These are phyloP conservation scores for Rheum nobile DNA, from an alignment of 148 eudicot species.

Conservation along the genomic window DNA sequence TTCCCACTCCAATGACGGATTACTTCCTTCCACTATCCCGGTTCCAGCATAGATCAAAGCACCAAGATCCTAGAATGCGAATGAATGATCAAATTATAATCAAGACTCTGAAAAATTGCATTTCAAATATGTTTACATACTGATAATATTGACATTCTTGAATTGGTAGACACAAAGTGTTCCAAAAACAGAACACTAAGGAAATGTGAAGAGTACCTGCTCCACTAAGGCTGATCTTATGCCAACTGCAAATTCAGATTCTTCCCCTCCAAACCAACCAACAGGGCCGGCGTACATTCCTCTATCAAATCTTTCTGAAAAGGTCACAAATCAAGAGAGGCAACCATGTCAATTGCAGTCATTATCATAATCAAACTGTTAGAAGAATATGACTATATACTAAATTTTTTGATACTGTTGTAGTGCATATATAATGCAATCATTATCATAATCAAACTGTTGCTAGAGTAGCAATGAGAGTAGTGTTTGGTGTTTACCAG, in stretches of 20 bases:
- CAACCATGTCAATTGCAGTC: not conserved
- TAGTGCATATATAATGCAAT: not conserved
- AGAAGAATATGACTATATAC: not conserved
- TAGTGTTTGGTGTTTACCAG: slow-evolving; percentile 35
- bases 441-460: not conserved
- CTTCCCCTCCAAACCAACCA: slow-evolving; percentile 98
- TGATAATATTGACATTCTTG: not conserved
- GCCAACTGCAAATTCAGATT: slow-evolving; percentile 94
- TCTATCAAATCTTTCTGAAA: slow-evolving; percentile 78
- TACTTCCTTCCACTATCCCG: slow-evolving; percentile 91
- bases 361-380: not conserved
- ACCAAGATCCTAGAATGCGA: slow-evolving; percentile 42
- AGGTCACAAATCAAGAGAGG: not conserved
- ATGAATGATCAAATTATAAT: not conserved
- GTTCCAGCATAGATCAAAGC: slow-evolving; percentile 93
- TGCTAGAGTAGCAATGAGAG: not conserved
- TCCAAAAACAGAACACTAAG: not conserved
- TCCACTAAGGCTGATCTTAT: slow-evolving; percentile 89
- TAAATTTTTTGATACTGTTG: no score
- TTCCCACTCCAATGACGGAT: slow-evolving; percentile 80
- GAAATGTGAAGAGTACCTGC: slow-evolving; percentile 25
- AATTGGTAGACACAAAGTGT: not conserved
- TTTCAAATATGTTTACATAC: not conserved
- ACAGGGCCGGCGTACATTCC: slow-evolving; percentile 99
- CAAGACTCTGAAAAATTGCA: not conserved